phyloP scores from a whole-genome alignment of 192 early-diverging fungal genomes.

The Gonapodya sp. region DNA sequence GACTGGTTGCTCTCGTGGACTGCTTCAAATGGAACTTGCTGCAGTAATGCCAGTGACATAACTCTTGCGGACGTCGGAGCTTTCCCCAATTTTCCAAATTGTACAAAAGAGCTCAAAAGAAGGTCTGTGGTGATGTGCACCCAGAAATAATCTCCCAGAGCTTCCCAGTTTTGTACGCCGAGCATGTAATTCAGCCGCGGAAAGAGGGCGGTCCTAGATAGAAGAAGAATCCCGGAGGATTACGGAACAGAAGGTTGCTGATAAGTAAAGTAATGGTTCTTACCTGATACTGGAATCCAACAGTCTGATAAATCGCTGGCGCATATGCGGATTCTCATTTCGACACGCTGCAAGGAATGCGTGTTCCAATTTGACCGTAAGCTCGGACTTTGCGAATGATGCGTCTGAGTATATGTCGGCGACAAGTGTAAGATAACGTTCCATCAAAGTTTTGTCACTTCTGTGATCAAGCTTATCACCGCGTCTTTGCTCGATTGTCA shows the following conservation, averaged over 20 bases:
- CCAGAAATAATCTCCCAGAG: conserved; percentile 77
- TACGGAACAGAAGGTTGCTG: no score
- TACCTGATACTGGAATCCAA: conserved; percentile 26
- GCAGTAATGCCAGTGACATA: conserved; percentile 17
- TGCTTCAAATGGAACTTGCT: conserved; percentile 12
- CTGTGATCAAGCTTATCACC: conserved; percentile 40
- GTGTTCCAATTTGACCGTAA: conserved; percentile 86
- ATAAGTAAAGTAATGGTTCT: neutral
- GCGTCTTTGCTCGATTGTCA: conserved; percentile 61
- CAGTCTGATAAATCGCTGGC: conserved; percentile 68
- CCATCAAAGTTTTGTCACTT: conserved; percentile 45
- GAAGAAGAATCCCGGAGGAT: no score
- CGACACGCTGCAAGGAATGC: conserved; percentile 89
- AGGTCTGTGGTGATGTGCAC: conserved; percentile 85
- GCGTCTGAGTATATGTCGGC: conserved; percentile 79
- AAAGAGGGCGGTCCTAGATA: neutral
- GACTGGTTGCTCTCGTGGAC: conserved; percentile 27
- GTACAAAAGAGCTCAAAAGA: conserved; percentile 46
- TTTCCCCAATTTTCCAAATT: neutral
- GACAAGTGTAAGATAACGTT: conserved; percentile 84
- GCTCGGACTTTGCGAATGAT: conserved; percentile 73
- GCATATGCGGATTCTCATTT: conserved; percentile 64
- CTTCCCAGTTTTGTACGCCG: conserved; percentile 93
- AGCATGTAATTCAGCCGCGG: conserved; percentile 79
- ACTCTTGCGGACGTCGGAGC: neutral